Base-by-base conservation (phyloP, 768 basidiomycete genomes). In the Kwoniella mangroviensis region DNA sequence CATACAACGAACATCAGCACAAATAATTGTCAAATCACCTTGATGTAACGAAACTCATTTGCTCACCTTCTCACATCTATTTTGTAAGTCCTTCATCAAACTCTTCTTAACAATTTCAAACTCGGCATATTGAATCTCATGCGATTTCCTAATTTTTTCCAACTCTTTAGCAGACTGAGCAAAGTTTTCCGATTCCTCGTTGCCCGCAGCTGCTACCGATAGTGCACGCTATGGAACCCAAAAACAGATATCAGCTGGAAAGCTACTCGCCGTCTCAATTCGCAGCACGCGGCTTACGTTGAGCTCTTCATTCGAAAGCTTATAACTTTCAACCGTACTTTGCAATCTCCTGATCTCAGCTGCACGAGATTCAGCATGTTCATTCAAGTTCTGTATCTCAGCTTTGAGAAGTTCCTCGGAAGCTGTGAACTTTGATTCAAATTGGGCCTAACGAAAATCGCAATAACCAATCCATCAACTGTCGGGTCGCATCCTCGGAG, bases 21-120 rank as follows among this genome's bases (percentile, higher is more conserved):
- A 21, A 7, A 62, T 24, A 5, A 34, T 34, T 34, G 34, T 34
- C 34, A 7, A 34, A 4, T 7, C 34, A 45, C 22, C 24, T 17
- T 43, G 24, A 9, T n/a, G 34, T 9, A 49, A 0, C n/a, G 3
- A n/a, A 49, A 3, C n/a, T 49, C n/a, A 21, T 28, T 19, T 3
- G 75, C 84, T 71, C 63, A 93, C 95, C 90, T 98, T 98, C 87
- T 99, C 97, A 83, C 97, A 99, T 34, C 97, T 94, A 84, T 99
- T 98, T 86, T 98, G 96, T 76, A 99, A 85, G 86, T 99, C 97
- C 45, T 94, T 91, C 92, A 99, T 97, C 72, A 99, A 88, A 58
- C 92, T 96, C 86, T 97, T 96, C 88, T 98, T 98, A 76, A 97
- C 94, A 21, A 92, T 91, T 81, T 99, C 97, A 83, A 99, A 99